Percentiles rank a stretch among this genome's conserved stretches.
Conservation (phyloP, 1,284 basidiomycete genomes). For the Lentinula novae-zelandiae region DNA sequence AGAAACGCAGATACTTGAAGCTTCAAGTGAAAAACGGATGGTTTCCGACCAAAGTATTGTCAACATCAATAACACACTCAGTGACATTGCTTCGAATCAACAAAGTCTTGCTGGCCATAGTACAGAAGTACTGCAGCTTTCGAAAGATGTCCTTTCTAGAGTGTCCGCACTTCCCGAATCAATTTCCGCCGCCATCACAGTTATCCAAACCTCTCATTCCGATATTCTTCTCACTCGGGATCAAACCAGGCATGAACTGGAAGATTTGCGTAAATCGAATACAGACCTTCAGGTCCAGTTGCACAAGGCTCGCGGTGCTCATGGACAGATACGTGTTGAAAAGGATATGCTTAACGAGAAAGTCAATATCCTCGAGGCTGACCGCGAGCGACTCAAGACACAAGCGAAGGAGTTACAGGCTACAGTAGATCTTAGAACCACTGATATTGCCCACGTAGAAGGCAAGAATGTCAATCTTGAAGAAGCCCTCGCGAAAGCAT, state of each 20-base stretch:
- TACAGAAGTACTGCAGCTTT: slow-evolving; percentile 45
- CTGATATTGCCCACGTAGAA: slow-evolving; percentile 47
- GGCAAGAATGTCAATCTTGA: slow-evolving; percentile 60
- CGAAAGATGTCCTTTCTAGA: slow-evolving; percentile 49
- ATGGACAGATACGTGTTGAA: slow-evolving; percentile 77
- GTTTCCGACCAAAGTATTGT: slow-evolving; percentile 25
- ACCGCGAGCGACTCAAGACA: slow-evolving; percentile 54
- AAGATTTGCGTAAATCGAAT: slow-evolving; percentile 65
- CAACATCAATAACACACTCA: slow-evolving; percentile 43
- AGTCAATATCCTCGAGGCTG: slow-evolving; percentile 52
- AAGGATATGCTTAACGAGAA: slow-evolving; percentile 69
- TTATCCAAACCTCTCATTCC: slow-evolving; percentile 55
- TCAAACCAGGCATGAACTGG: slow-evolving; percentile 54
- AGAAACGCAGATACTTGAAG: slow-evolving; percentile 34
- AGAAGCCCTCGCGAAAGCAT: slow-evolving; percentile 62
- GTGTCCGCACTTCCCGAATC: slow-evolving; percentile 55
- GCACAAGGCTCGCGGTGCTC: slow-evolving; percentile 67
- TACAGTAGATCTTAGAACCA: slow-evolving; percentile 37
- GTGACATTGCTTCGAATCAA: slow-evolving; percentile 40
- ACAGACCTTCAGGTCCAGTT: slow-evolving; percentile 67
- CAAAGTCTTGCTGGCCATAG: slow-evolving; percentile 41
- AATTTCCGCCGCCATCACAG: slow-evolving; percentile 49
- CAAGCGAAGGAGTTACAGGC: slow-evolving; percentile 55
- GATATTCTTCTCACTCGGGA: slow-evolving; percentile 57
- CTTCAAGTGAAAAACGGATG: slow-evolving; percentile 20